A percentile compares a stretch with the other conserved stretches of the same genome.
Evolutionary conservation across 2,329 filamentous ascomycete genomes (phyloP).

Genomic region (Neofusicoccum kwambonambiense): DNA sequence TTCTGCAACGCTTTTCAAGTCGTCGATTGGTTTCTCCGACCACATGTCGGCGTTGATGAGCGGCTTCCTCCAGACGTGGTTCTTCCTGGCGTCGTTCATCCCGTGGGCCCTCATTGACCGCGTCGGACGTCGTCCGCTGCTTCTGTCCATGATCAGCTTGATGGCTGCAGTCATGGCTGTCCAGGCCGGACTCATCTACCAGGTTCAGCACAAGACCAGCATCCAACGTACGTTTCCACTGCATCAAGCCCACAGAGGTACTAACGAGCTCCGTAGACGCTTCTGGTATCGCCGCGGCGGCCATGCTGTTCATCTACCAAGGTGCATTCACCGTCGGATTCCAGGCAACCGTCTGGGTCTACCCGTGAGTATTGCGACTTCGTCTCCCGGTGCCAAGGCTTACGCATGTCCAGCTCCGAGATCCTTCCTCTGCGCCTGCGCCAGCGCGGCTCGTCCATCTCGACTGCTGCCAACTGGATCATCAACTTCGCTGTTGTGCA

Average conservation of each 20-base stretch:
- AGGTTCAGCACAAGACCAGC: conserved; percentile 37
- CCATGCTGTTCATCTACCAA: conserved; percentile 49
- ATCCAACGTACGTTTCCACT: conserved; percentile 22
- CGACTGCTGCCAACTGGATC: conserved; percentile 23
- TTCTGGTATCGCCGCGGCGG: conserved; percentile 39
- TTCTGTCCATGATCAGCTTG: conserved; percentile 43
- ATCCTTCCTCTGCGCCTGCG: conserved; percentile 43
- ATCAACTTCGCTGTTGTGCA: conserved; percentile 32
- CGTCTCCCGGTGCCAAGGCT: too few relatives aligned
- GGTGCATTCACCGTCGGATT: conserved; percentile 44
- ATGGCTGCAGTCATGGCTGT: conserved; percentile 39
- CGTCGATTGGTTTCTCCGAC: conserved; percentile 43
- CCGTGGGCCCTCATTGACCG: conserved; percentile 50
- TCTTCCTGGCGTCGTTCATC: conserved; percentile 43
- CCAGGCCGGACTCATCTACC: conserved; percentile 42
- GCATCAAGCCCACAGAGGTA: neutral
- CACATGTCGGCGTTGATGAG: conserved; percentile 52
- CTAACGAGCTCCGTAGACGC: conserved; percentile 19
- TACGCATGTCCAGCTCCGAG: conserved; percentile 26
- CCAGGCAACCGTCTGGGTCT: conserved; percentile 47
- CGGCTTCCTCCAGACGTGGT: conserved; percentile 53
- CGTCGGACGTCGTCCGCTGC: conserved; percentile 45
- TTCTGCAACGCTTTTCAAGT: conserved; percentile 47
- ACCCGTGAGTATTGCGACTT: conserved; percentile 26
- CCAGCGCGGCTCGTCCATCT: conserved; percentile 42